phyloP scores from a whole-genome alignment of 257 asterid genomes.

The Solanum ahanhuiri region DNA sequence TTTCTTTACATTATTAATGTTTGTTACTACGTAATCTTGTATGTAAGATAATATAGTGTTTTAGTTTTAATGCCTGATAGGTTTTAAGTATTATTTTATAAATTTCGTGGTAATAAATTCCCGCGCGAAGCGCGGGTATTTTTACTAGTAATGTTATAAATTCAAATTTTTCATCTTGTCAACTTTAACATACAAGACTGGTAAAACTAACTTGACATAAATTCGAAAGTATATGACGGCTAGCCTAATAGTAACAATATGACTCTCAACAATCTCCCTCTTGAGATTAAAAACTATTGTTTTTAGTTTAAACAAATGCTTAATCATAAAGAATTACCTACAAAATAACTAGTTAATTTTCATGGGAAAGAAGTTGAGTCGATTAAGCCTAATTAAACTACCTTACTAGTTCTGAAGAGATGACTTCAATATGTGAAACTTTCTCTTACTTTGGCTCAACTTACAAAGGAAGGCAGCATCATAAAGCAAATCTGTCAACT shows the following conservation, averaged over 20 bases:
- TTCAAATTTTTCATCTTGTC: background rate
- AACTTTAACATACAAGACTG: background rate
- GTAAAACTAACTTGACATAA: background rate
- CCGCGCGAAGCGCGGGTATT: too few species aligned
- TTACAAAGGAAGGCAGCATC: background rate
- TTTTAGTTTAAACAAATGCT: background rate
- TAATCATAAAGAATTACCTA: background rate
- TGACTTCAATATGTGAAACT: background rate
- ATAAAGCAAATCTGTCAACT: background rate
- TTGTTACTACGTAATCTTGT: too few species aligned
- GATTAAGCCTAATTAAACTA: background rate
- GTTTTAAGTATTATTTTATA: too few species aligned
- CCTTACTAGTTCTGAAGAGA: background rate
- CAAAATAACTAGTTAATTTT: background rate
- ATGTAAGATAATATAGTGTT: too few species aligned
- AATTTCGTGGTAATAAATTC: too few species aligned
- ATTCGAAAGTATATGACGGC: background rate
- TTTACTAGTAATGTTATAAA: background rate
- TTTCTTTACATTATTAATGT: too few species aligned
- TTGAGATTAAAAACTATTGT: background rate
- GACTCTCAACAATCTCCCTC: background rate
- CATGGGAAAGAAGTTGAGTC: background rate
- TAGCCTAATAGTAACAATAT: background rate
- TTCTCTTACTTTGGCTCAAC: background rate
- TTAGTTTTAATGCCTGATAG: too few species aligned